Evolutionary conservation across 306 rosid species (phyloP).

Genomic region (Fragaria iinumae): DNA sequence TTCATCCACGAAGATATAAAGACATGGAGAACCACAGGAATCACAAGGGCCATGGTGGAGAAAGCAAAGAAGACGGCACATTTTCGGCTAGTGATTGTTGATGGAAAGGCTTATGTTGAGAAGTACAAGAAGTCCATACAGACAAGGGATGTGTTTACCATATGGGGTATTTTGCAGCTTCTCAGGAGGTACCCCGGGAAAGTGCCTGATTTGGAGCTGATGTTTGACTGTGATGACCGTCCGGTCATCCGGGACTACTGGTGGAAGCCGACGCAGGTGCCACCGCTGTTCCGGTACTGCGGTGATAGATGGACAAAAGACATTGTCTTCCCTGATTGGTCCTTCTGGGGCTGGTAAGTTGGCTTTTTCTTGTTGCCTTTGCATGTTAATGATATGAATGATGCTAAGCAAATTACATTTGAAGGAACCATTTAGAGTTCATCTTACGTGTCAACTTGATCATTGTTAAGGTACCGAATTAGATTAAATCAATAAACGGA

Average conservation of each 20-base stretch:
- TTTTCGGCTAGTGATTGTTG: constrained; percentile 55
- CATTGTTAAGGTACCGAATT: no score
- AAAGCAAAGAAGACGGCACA: constrained; percentile 50
- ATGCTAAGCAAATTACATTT: no score
- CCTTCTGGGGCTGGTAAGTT: constrained; percentile 53
- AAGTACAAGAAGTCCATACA: constrained; percentile 53
- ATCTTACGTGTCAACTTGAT: no score
- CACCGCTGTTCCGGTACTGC: constrained; percentile 72
- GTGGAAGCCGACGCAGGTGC: constrained; percentile 19
- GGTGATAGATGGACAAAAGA: constrained; percentile 46
- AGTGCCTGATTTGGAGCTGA: constrained; percentile 59
- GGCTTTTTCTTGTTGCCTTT: background rate
- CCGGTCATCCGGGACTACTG: constrained; percentile 38
- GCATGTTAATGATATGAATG: background rate
- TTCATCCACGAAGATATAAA: constrained; percentile 73
- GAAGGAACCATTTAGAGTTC: no score
- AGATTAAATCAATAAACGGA: no score
- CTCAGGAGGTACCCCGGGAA: constrained; percentile 56
- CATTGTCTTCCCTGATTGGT: constrained; percentile 53
- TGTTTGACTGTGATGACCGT: constrained; percentile 64
- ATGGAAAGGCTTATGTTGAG: constrained; percentile 55
- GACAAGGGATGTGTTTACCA: constrained; percentile 57
- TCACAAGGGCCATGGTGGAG: constrained; percentile 57
- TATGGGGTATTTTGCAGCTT: constrained; percentile 75
- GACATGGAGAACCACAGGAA: constrained; percentile 48